phyloP scores from a whole-genome alignment of 2,329 filamentous ascomycete genomes.

The Madurella fahalii region DNA sequence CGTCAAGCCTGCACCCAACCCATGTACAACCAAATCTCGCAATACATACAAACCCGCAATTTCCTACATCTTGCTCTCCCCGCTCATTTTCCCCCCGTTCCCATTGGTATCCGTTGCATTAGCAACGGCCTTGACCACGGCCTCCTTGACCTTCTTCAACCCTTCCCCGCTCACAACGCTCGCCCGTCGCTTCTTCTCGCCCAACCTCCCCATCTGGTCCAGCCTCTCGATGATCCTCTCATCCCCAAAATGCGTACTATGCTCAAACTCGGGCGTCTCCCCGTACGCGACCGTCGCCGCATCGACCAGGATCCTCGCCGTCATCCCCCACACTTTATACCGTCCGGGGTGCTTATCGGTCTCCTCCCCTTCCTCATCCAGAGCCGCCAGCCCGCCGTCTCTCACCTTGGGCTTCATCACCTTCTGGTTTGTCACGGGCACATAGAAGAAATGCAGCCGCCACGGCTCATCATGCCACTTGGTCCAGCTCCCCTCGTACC shows the following conservation, averaged over 20 bases:
- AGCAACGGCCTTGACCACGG: not conserved
- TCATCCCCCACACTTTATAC: conserved; percentile 94
- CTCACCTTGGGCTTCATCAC: conserved; percentile 55
- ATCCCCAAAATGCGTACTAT: conserved; percentile 52
- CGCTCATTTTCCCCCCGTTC: conserved; percentile 7
- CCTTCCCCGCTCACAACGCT: conserved; percentile 33
- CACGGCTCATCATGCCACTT: conserved; percentile 75
- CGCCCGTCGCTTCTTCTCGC: conserved; percentile 41
- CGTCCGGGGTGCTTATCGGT: conserved; percentile 46
- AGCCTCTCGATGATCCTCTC: conserved; percentile 46
- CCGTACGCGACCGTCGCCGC: conserved; percentile 79
- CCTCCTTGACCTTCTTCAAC: conserved; percentile 30
- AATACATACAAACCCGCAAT: not conserved
- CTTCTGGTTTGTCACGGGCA: conserved; percentile 68
- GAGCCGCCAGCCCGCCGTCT: conserved; percentile 40
- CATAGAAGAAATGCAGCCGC: conserved; percentile 88
- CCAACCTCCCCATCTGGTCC: conserved; percentile 42
- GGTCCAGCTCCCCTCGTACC: conserved; percentile 84
- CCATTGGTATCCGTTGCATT: conserved; percentile 1
- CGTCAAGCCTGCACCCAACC: conserved; percentile 1
- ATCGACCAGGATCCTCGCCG: conserved; percentile 84
- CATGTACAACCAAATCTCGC: conserved; percentile 27
- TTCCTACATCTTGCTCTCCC: conserved; percentile 37
- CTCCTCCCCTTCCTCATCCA: conserved; percentile 38
- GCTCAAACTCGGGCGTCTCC: conserved; percentile 79